A percentile compares a stretch with the other conserved stretches of the same genome.
phyloP scores from a whole-genome alignment of 2,329 filamentous ascomycete species.

The Penicillium freii region DNA sequence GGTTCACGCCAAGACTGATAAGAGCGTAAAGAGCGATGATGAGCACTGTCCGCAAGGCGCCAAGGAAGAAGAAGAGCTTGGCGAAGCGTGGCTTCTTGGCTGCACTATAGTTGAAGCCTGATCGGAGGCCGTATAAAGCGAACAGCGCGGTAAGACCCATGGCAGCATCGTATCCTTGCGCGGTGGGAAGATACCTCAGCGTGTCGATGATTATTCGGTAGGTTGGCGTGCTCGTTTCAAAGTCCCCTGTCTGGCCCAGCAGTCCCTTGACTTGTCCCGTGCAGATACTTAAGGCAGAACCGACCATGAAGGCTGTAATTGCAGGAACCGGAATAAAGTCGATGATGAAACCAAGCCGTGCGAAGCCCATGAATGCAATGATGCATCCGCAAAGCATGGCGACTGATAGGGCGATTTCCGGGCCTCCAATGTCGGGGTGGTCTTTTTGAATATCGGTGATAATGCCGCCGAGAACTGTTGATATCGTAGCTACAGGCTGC shows the following conservation, averaged over 20 bases:
- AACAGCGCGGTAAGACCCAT: constrained; percentile 78
- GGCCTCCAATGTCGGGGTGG: constrained; percentile 54
- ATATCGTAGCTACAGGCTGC: constrained; percentile 90
- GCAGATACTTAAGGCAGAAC: constrained; percentile 8
- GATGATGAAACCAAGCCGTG: constrained; percentile 60
- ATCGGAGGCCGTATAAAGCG: constrained; percentile 71
- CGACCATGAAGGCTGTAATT: constrained; percentile 13
- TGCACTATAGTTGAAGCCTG: constrained; percentile 59
- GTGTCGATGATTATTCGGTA: constrained; percentile 79
- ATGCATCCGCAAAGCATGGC: constrained; percentile 73
- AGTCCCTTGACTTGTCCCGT: constrained; percentile 8
- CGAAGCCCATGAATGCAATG: constrained; percentile 70
- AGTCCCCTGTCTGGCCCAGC: constrained; percentile 54
- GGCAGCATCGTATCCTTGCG: constrained; percentile 67
- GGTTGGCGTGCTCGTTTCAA: constrained; percentile 71
- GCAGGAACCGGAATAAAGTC: constrained; percentile 12
- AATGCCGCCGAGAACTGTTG: constrained; percentile 78
- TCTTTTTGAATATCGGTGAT: constrained; percentile 60
- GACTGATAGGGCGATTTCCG: constrained; percentile 71
- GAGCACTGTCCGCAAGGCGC: constrained; percentile 81
- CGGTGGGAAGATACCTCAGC: constrained; percentile 63
- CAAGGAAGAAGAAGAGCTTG: constrained; percentile 79
- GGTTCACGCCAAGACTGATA: constrained; percentile 80
- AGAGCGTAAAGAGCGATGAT: constrained; percentile 88
- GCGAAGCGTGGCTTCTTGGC: constrained; percentile 65